Evolutionary conservation across 495 filamentous ascomycete genomes (phyloP), one percentile per base, ranked within the genome.

Genomic region (Penicillium coprophilum): DNA sequence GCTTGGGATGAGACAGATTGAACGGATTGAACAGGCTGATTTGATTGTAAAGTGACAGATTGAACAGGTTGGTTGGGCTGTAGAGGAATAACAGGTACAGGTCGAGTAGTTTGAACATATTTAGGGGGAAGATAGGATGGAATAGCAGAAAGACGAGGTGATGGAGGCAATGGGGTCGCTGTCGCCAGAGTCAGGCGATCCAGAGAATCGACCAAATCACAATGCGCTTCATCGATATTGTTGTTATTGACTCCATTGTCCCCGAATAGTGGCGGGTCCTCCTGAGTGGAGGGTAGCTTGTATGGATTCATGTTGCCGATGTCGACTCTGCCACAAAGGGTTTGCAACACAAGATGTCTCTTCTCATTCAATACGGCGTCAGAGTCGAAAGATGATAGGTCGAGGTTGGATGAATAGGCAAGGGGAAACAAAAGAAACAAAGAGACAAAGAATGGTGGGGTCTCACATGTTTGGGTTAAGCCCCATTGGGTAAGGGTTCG

Each of bases 111-210:
- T 27, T 47, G 27, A 20, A 17, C 28, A 30, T n/a, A 15, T 20
- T 6, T 20, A 28, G 19, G 17, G 13, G 38, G 38, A 43, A 23
- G 50, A 41, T 41, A 2, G 11, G 50, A 52, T 19, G 50, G 27
- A 43, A 20, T 15, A 41, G 38, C 9, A 13, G 27, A 41, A 34
- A 49, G 17, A 31, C 24, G 38, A 48, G 73, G 74, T 30, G 80
- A 82, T 21, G 68, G 53, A 19, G 81, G 78, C 23, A 77, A 62
- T 54, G 72, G 70, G 38, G 74, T 65, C 19, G 73, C 70, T 62
- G 73, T 70, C 55, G 61, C 63, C 30, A 82, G 74, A 41, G 79
- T 77, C 44, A 82, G 69, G 48, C 75, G 71, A 60, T 74, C 72
- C 61, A 81, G 68, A 50, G 71, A 71, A 50, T 80, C 66, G 13